Percentiles rank a stretch among this genome's conserved stretches.
These are phyloP conservation scores for Barbatosphaeria neglecta DNA, from an alignment of 495 filamentous ascomycete species.

Conservation along the genomic window DNA sequence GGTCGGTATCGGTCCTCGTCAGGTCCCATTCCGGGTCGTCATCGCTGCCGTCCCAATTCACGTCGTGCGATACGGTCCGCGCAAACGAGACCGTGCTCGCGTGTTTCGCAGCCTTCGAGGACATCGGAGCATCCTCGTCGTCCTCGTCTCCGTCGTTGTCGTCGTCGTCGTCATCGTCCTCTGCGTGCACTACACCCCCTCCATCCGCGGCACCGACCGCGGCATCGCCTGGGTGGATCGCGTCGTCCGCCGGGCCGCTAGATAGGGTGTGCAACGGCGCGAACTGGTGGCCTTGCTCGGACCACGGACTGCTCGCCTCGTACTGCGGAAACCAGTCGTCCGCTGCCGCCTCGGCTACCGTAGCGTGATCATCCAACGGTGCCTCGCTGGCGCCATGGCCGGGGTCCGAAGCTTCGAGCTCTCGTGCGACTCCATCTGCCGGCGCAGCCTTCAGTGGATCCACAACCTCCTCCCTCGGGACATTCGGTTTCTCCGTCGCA, in stretches of 20 bases:
- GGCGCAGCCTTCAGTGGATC: neutral
- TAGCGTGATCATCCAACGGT: neutral
- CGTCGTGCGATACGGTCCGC: conserved; percentile 37
- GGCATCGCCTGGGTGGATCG: conserved; percentile 1
- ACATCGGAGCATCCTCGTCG: conserved; percentile 6
- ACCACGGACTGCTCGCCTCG: neutral
- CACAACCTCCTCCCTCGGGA: neutral
- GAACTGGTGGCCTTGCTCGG: neutral
- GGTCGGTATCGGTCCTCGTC: conserved; percentile 36
- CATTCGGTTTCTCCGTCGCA: conserved; percentile 9
- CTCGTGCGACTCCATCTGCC: neutral
- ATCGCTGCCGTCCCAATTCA: conserved; percentile 43
- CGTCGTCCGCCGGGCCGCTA: conserved; percentile 2
- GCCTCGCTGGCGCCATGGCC: neutral
- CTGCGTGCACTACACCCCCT: conserved; percentile 11
- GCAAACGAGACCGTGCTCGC: conserved; percentile 41
- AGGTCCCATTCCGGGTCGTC: conserved; percentile 41
- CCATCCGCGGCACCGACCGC: conserved; percentile 14
- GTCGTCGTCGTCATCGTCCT: conserved; percentile 5
- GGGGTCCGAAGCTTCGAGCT: neutral
- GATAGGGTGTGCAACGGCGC: conserved; percentile 2
- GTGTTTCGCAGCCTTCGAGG: conserved; percentile 26
- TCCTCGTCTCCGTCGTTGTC: conserved; percentile 9
- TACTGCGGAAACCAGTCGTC: conserved; percentile 1
- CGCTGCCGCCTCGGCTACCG: neutral